Base-by-base conservation (phyloP, 2,329 filamentous ascomycete genomes). In the Colletotrichum liriopes region DNA sequence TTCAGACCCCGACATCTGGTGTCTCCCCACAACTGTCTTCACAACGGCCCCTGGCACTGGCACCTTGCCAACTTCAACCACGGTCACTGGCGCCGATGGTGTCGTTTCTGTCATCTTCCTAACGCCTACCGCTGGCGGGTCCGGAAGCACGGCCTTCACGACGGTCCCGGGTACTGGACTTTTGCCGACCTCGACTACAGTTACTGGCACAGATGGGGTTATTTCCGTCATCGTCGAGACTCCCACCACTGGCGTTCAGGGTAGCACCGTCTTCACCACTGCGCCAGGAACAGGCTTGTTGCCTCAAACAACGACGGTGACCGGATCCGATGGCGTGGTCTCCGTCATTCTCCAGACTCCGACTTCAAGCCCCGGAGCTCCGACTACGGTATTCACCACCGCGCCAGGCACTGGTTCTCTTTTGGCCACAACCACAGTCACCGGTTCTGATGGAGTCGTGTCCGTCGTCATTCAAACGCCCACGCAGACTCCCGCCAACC, bases 31-130 rank as follows among this genome's bases (percentile, higher is more conserved):
- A 3, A 65, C 63, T 4, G 12, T 49, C 29, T 65, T 60, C 54
- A 66, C 64, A 2, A 67, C 64, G 3, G n/a, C 11, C 9, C 60
- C 60, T 2, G 60, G 60, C 3, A 63, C 60, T 32, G 60, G 60
- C 9, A 8, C 52, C 14, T 9, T 63, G n/a, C 60, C 60, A 2
- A 23, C 49, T 2, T 26, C 47, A 1, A 52, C 60, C 0, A 52
- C 47, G 6, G 60, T 63, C 35, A 63, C 60, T 8, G 60, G 60
- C 1, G 35, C n/a, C 16, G 60, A 63, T 23, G 60, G 60, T 8
- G 35, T 63, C 11, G 60, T 63, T 16, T 63, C 60, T 9, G 60
- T 63, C 47, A 63, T 63, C 23, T 1, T 63, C 3, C 9, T 52
- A 32, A 63, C 60, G 4, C 60, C 60, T 1, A 37, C 52, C 0